phyloP scores from a whole-genome alignment of 1,139 yeast species.

The Kluyveromyces sp. region DNA sequence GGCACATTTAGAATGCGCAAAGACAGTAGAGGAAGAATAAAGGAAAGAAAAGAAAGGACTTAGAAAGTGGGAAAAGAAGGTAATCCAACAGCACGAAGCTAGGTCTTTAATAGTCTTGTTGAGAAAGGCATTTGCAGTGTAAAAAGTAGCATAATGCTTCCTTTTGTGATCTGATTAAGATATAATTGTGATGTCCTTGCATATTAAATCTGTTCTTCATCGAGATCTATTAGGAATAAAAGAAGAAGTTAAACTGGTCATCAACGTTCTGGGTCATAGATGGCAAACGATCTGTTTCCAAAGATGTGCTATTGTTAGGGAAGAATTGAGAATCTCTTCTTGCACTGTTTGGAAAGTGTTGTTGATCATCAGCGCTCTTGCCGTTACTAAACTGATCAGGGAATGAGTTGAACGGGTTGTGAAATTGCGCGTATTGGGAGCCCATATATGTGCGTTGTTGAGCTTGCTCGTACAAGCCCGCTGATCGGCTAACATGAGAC shows the following conservation, averaged over 20 bases:
- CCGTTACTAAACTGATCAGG: neutral
- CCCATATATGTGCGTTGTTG: conserved; percentile 8
- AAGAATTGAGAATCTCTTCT: conserved; percentile 7
- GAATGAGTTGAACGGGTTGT: conserved; percentile 4
- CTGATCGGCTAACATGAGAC: conserved; percentile 3
- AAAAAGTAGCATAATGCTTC: neutral
- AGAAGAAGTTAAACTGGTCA: conserved; percentile 7
- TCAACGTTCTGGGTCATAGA: conserved; percentile 5
- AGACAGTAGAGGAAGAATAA: neutral
- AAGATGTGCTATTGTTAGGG: conserved; percentile 1
- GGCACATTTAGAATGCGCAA: neutral
- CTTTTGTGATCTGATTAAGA: neutral
- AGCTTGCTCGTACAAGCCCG: conserved; percentile 8
- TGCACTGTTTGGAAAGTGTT: neutral
- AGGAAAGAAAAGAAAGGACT: neutral
- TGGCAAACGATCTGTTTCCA: conserved; percentile 2
- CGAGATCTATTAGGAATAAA: neutral
- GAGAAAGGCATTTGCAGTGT: neutral
- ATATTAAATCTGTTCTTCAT: neutral
- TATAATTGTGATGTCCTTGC: neutral
- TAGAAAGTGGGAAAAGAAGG: neutral
- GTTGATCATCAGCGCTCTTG: neutral
- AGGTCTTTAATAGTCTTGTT: neutral
- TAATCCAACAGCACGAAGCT: neutral
- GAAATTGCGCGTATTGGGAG: conserved; percentile 7